Evolutionary conservation across 2,329 filamentous ascomycete species (phyloP), one percentile per base, ranked within the genome.

Genomic region (Ophiocordyceps camponoti-saundersi): DNA sequence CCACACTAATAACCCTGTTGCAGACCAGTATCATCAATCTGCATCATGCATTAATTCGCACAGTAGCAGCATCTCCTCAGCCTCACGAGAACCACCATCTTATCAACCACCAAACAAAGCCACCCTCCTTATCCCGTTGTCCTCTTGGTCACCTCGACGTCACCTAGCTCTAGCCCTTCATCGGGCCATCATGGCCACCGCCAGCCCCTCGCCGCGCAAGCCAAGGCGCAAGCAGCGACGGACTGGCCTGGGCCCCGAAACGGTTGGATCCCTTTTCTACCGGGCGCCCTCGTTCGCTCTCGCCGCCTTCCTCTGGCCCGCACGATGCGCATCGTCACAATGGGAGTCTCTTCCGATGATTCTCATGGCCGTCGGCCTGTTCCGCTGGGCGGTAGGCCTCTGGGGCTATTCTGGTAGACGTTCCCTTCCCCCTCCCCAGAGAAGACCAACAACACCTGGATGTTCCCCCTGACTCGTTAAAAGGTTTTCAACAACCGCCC

Each of bases 231-330:
- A 70, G 64, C 57, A 59, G 6, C 36, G 36, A 40, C 36, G 36
- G 36, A 10, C 36, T 5, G 36, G 36, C 36, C n/a, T 20, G 11
- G 36, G 56, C 29, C 47, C 56, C 46, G 72, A 75, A 52, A 60
- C 7, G n/a, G 36, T 20, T 11, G n/a, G 36, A 8, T 12, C 67
- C 45, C 63, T 74, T 47, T 62, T 73, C 46, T 29, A 6, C 11
- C 69, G 72, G 45, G 65, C 69, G 41, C 90, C 90, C 30, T 78
- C 85, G 4, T 96, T 95, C 59, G 90, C 92, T 40, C 74, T 98
- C 21, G 88, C 87, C 1, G 82, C 89, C n/a, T 90, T 98, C 59
- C 75, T 98, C 45, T 95, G 90, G 86, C 88, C 89, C 45, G 85
- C 88, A 21, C 82, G 89, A 52, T 82, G 82, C 46, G 83, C 84